Base-by-base conservation (phyloP, 1,139 yeast genomes). In the Pichia sp. region DNA sequence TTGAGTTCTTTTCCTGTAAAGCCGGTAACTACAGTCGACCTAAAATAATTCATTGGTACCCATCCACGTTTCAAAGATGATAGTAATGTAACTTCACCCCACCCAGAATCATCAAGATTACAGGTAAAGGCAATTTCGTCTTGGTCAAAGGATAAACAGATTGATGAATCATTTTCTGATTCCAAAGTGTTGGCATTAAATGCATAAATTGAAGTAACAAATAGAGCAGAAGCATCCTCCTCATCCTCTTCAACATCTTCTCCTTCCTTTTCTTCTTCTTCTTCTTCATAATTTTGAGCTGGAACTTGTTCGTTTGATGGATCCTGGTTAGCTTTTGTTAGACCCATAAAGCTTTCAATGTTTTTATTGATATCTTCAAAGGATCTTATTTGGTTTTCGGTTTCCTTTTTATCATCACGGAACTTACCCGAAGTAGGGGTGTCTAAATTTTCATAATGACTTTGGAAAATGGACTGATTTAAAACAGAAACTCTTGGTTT, bases 1-100 rank as follows among this genome's bases (percentile, higher is more conserved):
- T 53, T 55, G 17, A 67, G 68, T 7, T 69, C 64, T 17, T 19
- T 38, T 10, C 42, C 42, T 2, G 32, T 15, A 14, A 38, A 15
- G 6, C 43, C 49, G 15, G 69, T 63, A 3, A 45, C 33, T 9
- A 80, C 69, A 14, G 84, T 85, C 33, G 82, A 71, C 14, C 71
- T 60, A 54, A 89, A 91, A 62, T 86, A 91, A 60, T 89, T 89
- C 71, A 89, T 82, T 2, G 98, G 98, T 15, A 91, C 86, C 98
- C 98, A 91, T 22, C 98, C 98, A 45, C 96, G 71, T 51, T 75
- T 74, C 42, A 84, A 74, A 6, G 84, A 71, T 40, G 78, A 77
- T 17, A 75, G 60, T 15, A 81, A 61, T 0, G 96, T 88, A 3
- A 89, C 97, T 61, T 91, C 97, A 45, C 96, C 96, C 98, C 98